Conservation (phyloP, 192 early-diverging fungal genomes). For the Rhizophagus clarus region DNA sequence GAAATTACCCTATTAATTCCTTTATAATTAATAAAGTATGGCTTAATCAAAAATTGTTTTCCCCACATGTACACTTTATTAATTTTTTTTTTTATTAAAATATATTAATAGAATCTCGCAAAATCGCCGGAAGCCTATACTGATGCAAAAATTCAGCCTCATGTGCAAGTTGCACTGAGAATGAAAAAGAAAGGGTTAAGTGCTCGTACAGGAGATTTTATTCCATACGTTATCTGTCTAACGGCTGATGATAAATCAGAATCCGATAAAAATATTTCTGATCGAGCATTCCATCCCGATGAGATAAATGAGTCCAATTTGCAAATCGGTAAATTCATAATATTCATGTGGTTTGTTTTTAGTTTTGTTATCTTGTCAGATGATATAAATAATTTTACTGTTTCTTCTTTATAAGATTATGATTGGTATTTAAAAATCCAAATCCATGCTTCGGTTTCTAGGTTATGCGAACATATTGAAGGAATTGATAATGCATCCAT, state of each 20-base stretch:
- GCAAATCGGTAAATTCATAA: conserved; percentile 41
- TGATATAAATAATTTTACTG: not conserved
- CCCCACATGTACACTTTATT: not conserved
- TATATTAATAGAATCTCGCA: conserved; percentile 69
- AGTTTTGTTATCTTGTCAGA: not conserved
- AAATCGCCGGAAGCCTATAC: conserved; percentile 91
- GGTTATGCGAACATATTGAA: conserved; percentile 83
- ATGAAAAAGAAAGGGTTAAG: conserved; percentile 70
- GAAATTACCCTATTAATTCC: conserved; percentile 74
- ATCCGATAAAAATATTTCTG: conserved; percentile 58
- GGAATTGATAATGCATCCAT: conserved; percentile 77
- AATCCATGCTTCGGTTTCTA: conserved; percentile 83
- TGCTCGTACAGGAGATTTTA: conserved; percentile 82
- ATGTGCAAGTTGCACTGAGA: conserved; percentile 91
- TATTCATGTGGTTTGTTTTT: not conserved
- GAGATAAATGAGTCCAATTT: conserved; percentile 65
- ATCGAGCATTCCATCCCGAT: conserved; percentile 82
- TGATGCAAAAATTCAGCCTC: conserved; percentile 86
- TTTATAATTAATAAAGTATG: conserved; percentile 90
- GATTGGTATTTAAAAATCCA: conserved; percentile 96
- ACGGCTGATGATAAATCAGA: conserved; percentile 37
- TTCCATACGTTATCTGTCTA: conserved; percentile 90
- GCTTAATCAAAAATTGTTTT: not conserved
- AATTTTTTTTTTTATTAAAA: not conserved
- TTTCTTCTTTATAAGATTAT: conserved; percentile 50